Base-by-base conservation (phyloP, 768 basidiomycete genomes). In the Tulasnella sp. region DNA sequence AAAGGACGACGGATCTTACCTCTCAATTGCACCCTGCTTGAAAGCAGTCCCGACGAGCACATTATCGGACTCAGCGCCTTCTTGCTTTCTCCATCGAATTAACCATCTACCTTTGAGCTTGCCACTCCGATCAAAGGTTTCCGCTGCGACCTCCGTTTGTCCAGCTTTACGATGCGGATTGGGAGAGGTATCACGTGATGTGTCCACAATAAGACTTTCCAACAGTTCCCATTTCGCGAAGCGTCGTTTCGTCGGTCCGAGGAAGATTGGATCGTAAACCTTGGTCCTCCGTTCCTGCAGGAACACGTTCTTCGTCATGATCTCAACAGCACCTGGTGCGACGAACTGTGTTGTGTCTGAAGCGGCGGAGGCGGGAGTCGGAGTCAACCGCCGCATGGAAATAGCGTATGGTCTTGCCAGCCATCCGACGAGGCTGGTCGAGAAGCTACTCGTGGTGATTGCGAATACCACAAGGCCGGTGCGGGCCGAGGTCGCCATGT, bases 171-270 rank as follows among this genome's bases (percentile, higher is more conserved):
- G 44, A 74, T 65, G 14, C 32, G 36, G 12, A 74, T 74, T 70
- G 72, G 69, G 65, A 72, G 74, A 34, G 67, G 75, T 37, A 67
- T 77, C 69, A 73, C 35, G n/a, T 67, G 72, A 0, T 22, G 63
- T 65, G n/a, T 65, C 82, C 0, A 89, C 80, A 65, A 83, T 78
- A 36, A 92, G 81, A 76, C 81, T 52, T 82, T 75, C 78, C 29
- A 89, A 87, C 32, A 94, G 85, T 77, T 91, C 89, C 91, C 91
- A 94, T 74, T 87, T 91, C 14, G 92, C 90, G 75, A 93, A 89
- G 1, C 89, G 86, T 39, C 91, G 84, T 72, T 79, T 81, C 0
- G 89, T 87, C 65, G 86, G 86, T 7, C 88, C 84, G 64, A 93
- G 78, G 78, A 93, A 91, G 35, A 84, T 84, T 2, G 88, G 84